Base-by-base conservation (phyloP, 2,329 filamentous ascomycete genomes). In the Trichoderma cornu-damae region DNA sequence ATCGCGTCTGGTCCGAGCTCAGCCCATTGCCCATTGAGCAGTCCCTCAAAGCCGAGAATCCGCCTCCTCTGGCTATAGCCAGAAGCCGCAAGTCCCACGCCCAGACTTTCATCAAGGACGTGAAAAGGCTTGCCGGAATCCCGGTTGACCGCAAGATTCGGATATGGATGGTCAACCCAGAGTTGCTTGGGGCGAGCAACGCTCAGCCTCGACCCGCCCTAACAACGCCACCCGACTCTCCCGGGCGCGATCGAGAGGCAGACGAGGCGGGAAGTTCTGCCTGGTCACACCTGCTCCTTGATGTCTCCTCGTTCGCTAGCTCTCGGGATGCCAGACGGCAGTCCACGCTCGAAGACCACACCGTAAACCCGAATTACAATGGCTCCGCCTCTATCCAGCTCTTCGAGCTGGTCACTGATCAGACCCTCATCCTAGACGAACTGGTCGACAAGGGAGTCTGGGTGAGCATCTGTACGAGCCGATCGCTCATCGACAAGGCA, bases 361-460 rank as follows among this genome's bases (percentile, higher is more conserved):
- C 89, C 0, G 75, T 75, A 57, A 86, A 95, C 64, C 64, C 76
- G 2, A 91, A 90, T 34, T 93, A 89, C 72, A 96, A 95, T 63
- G 90, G 91, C 12, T 80, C 75, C 20, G 78, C 83, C 59, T 84
- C 82, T 1, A 72, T 96, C 47, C 80, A 82, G 40, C 75, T 84
- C 54, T 80, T 85, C 49, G 85, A 86, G 1, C 77, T 96, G 20
- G 82, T 79, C n/a, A 82, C 84, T 30, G 86, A 90, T 61, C 84
- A 89, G 66, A 83, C 86, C 3, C 79, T 96, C 49, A 84, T 96
- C n/a, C 75, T 97, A 4, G 93, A 97, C 68, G 90, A 96, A 69
- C 79, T 86, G 60, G 77, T 87, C 46, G 79, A 82, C 16, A 81
- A 84, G 48, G 72, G n/a, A 73, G 34, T 48, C 12, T 85, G 77